These are phyloP conservation scores for Leptodermis oblonga DNA, from an alignment of 257 asterid genomes.

Conservation along the genomic window DNA sequence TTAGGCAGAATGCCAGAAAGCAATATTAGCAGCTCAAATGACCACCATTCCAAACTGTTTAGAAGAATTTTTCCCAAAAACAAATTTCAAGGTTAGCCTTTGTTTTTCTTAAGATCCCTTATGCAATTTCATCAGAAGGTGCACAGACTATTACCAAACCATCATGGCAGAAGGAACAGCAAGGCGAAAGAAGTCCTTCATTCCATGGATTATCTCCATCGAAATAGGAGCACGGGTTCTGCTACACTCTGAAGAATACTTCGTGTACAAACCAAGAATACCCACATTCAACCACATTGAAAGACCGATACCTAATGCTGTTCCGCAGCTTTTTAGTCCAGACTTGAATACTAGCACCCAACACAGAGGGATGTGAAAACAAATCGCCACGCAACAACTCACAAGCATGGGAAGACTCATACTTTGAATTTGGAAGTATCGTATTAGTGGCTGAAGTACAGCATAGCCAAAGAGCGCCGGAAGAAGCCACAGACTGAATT, in stretches of 20 bases:
- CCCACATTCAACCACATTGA: conserved; percentile 50
- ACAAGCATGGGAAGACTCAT: conserved; percentile 42
- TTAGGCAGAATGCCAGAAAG: conserved; percentile 74
- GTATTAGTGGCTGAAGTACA: conserved; percentile 43
- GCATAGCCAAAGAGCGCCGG: conserved; percentile 66
- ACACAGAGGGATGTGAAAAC: conserved; percentile 41
- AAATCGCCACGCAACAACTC: conserved; percentile 33
- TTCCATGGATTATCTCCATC: conserved; percentile 29
- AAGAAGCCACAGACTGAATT: conserved; percentile 46
- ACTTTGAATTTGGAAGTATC: conserved; percentile 57
- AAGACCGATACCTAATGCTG: conserved; percentile 39
- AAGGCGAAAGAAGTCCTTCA: conserved; percentile 39
- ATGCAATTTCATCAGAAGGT: neutral
- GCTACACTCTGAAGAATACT: conserved; percentile 34
- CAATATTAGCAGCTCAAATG: conserved; percentile 70
- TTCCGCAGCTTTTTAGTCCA: conserved; percentile 35
- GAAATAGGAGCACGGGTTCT: conserved; percentile 32
- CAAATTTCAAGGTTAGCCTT: neutral
- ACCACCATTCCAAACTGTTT: conserved; percentile 81
- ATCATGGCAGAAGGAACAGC: conserved; percentile 45
- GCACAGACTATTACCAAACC: neutral
- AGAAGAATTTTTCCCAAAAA: neutral
- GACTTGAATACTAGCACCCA: conserved; percentile 45
- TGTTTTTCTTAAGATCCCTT: neutral
- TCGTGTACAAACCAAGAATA: conserved; percentile 36